These are phyloP conservation scores for Turritis glabra DNA, from an alignment of 345 rosid species.

Conservation along the genomic window DNA sequence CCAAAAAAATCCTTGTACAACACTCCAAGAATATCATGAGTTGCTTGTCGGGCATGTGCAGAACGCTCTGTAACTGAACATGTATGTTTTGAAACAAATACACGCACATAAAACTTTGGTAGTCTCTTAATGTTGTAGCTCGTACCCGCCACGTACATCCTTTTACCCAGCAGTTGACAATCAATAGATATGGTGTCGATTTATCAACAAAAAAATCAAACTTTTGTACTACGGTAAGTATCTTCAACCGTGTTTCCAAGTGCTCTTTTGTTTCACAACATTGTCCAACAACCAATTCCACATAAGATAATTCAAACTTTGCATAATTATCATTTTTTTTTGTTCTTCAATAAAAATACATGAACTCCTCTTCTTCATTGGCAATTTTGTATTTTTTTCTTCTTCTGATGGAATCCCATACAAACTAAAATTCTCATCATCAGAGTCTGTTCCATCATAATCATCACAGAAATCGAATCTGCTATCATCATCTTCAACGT, in stretches of 20 bases:
- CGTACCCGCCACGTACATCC: neutral
- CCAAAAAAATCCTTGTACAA: neutral
- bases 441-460: no score
- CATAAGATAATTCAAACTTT: neutral
- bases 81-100: neutral
- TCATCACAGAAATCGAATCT: no score
- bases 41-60: neutral
- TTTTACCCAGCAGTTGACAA: neutral
- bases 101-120: neutral
- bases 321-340: neutral
- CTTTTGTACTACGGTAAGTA: neutral
- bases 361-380: neutral
- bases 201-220: neutral
- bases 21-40: neutral
- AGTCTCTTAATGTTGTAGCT: neutral
- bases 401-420: neutral
- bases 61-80: neutral
- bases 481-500: no score
- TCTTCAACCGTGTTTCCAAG: neutral
- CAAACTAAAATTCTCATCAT: no score
- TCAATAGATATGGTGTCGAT: neutral
- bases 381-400: neutral
- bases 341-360: neutral
- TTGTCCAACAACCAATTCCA: neutral
- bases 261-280: neutral